These are phyloP conservation scores for Termitomyces sp. DNA, from an alignment of 768 basidiomycete genomes.

Conservation along the genomic window DNA sequence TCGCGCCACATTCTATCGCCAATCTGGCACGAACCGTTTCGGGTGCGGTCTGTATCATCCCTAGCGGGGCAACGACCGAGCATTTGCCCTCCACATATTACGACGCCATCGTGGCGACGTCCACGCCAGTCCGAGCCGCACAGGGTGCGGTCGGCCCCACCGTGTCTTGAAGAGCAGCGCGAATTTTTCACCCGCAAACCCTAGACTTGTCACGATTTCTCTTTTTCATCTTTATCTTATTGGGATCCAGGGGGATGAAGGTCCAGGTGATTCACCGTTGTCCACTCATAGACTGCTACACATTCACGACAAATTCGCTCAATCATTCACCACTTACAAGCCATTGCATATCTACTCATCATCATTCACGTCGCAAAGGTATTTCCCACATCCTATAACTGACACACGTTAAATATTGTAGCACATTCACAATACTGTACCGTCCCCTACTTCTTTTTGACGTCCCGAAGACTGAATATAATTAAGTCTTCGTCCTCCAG, in stretches of 20 bases:
- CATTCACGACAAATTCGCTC: neutral
- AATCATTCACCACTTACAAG: neutral
- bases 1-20: conserved; percentile 5
- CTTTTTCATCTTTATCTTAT: conserved; percentile 3
- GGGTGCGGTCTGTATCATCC: conserved; percentile 15
- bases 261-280: conserved; percentile 5
- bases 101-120: conserved; percentile 16
- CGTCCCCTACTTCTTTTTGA: conserved; percentile 49
- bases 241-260: conserved; percentile 17
- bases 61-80: conserved; percentile 2
- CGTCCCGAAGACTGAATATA: conserved; percentile 68
- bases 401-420: neutral
- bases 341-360: neutral
- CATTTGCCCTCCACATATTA: neutral
- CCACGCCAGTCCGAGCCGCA: conserved; percentile 10
- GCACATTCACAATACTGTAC: conserved; percentile 5
- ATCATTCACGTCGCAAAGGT: neutral
- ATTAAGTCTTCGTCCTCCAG: conserved; percentile 87
- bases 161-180: conserved; percentile 9
- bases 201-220: neutral
- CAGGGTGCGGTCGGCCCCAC: conserved; percentile 14
- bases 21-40: conserved; percentile 10
- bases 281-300: neutral
- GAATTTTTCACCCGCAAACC: neutral
- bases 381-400: conserved; percentile 1